These are phyloP conservation scores for Yarrowia yakushimensis DNA, from an alignment of 805 yeast species.

Conservation along the genomic window DNA sequence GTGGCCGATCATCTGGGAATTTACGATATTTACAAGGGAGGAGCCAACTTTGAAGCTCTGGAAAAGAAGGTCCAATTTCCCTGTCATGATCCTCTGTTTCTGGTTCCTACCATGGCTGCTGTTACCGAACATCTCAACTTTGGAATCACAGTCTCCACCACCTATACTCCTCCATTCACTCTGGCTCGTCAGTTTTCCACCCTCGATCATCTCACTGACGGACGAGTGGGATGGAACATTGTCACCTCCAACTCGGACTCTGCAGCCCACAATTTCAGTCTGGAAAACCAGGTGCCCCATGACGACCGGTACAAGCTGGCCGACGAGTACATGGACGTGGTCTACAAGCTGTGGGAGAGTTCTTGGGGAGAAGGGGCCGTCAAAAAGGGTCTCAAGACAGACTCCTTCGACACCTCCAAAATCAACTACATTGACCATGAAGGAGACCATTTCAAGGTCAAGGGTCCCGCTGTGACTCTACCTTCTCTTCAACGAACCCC, in stretches of 20 bases:
- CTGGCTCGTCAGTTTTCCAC: conserved; percentile 46
- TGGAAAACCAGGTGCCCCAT: conserved; percentile 41
- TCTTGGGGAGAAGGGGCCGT: conserved; percentile 48
- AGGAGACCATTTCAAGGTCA: conserved; percentile 44
- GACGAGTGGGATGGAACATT: conserved; percentile 50
- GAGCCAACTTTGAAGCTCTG: conserved; percentile 39
- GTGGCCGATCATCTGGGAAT: conserved; percentile 44
- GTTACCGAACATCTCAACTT: conserved; percentile 43
- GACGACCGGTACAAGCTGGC: conserved; percentile 45
- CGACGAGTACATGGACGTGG: conserved; percentile 43
- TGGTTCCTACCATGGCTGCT: conserved; percentile 44
- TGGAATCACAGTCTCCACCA: conserved; percentile 45
- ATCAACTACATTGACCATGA: conserved; percentile 44
- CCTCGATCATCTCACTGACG: conserved; percentile 44
- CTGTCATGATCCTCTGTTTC: conserved; percentile 42
- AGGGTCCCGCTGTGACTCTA: conserved; percentile 44
- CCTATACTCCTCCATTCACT: conserved; percentile 45
- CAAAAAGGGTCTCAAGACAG: conserved; percentile 32
- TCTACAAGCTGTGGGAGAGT: conserved; percentile 42
- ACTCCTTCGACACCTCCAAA: conserved; percentile 37
- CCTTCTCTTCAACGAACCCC: conserved; percentile 48
- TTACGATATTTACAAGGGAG: conserved; percentile 44
- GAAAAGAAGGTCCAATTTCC: conserved; percentile 40
- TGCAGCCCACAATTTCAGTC: conserved; percentile 44
- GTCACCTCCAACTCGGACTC: conserved; percentile 46